A percentile compares a stretch with the other conserved stretches of the same genome.
Evolutionary conservation across 2,329 filamentous ascomycete species (phyloP).

Genomic region (Fusarium sp.): DNA sequence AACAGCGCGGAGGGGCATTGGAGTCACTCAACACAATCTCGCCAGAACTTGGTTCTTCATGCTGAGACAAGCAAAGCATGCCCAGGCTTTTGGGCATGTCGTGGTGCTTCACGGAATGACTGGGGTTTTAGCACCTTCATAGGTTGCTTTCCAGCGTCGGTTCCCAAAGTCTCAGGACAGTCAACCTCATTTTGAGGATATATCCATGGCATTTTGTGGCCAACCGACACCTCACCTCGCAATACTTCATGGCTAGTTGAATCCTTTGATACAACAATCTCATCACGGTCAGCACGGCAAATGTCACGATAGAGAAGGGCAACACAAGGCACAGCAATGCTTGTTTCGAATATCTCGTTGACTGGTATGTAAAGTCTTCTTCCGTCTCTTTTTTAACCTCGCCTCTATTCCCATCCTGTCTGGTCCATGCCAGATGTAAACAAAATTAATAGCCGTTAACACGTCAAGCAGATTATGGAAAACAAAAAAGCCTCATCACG

Average conservation of each 20-base stretch:
- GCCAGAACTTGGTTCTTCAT: neutral
- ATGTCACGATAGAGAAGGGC: neutral
- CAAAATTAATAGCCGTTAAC: constrained; percentile 45
- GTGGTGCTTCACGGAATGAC: neutral
- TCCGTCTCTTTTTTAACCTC: constrained; percentile 36
- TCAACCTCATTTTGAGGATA: neutral
- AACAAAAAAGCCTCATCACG: constrained; percentile 29
- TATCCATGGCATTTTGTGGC: neutral
- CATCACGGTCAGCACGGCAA: neutral
- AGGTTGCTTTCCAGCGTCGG: neutral
- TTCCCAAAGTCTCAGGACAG: too few species aligned
- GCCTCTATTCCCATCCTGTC: constrained; percentile 35
- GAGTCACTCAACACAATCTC: neutral
- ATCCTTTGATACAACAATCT: neutral
- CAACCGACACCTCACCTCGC: neutral
- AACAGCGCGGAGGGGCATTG: neutral
- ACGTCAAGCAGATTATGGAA: constrained; percentile 42
- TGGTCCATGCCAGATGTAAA: constrained; percentile 27
- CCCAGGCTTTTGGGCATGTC: neutral
- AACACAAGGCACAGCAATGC: neutral
- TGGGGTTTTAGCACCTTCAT: neutral
- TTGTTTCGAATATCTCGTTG: constrained; percentile 31
- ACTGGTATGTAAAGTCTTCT: constrained; percentile 31
- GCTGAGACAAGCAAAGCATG: neutral
- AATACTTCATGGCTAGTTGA: neutral